Evolutionary conservation across 768 basidiomycete species (phyloP), one percentile per base, ranked within the genome.

Genomic region (Kwoniella mangroviensis): DNA sequence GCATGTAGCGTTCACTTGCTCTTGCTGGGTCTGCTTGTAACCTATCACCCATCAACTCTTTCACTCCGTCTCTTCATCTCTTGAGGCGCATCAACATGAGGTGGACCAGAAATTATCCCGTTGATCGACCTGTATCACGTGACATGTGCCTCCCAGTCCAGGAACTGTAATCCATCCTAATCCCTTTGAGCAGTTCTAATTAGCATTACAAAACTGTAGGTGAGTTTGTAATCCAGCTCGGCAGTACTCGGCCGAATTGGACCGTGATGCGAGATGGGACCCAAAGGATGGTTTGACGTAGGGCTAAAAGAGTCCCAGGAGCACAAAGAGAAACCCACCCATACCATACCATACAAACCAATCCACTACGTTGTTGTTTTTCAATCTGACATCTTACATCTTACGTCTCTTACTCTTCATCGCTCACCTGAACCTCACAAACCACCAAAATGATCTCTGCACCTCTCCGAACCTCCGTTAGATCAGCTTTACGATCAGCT

Each of bases 371-470:
- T 40, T 41, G 22, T 22, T 69, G 42, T 61, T 40, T 55, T 28
- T 22, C 5, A 22, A 28, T 45, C 21, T 43, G 7, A 11, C 9
- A 22, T 54, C 17, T 42, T 42, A 15, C 42, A 12, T 63, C 21
- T 41, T 55, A 15, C 17, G 4, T n/a, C 10, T 54, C 24, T 22
- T 57, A 21, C 41, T 60, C 57, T 52, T 53, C 55, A 53, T 52
- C 43, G 28, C 10, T 26, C 43, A n/a, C 24, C 49, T 12, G 10
- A 67, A 65, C 11, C 42, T 49, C 6, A 10, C 52, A 51, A 34
- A 59, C 22, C 51, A 26, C 54, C 45, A 68, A 62, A 62, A 76
- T 76, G 75, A 42, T 76, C 75, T 61, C 75, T 52, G 65, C 72
- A 41, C 62, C 75, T 22, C 52, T 76, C 24, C 60, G 73, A 58